Percentiles rank a stretch among this genome's conserved stretches.
phyloP scores from a whole-genome alignment of 208 protist species.

The Trypanosoma cruzi region DNA sequence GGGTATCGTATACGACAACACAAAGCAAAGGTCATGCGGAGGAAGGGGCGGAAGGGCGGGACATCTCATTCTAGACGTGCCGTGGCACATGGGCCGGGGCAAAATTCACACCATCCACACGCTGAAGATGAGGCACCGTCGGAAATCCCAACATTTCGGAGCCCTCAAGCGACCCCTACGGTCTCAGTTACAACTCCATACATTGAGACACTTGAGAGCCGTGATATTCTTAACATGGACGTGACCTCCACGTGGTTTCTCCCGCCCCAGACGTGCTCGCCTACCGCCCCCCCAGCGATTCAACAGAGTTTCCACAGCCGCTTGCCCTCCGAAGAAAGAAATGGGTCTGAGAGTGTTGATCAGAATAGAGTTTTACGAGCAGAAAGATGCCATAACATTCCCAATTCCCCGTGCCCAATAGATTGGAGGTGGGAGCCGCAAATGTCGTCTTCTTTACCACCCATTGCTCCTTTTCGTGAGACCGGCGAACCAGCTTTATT shows the following conservation, averaged over 20 bases:
- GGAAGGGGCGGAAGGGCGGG: neutral
- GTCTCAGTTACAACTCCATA: too few species aligned
- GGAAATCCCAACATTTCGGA: neutral
- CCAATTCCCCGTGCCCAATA: neutral
- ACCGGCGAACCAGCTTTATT: neutral
- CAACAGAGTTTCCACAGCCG: neutral
- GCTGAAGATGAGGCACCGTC: neutral
- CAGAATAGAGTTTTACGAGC: neutral
- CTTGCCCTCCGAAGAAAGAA: neutral
- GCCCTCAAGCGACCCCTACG: neutral
- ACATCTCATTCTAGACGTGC: neutral
- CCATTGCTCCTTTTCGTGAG: neutral
- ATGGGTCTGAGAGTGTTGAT: neutral
- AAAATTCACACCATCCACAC: neutral
- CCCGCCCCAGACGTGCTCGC: neutral
- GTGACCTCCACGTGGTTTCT: slow-evolving; percentile 27
- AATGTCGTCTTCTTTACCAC: neutral
- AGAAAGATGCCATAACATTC: neutral
- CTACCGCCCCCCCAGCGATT: neutral
- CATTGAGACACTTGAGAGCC: neutral
- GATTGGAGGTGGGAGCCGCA: neutral
- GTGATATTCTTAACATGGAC: slow-evolving; percentile 27
- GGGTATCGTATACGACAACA: slow-evolving; percentile 68
- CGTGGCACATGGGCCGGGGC: neutral
- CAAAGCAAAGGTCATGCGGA: slow-evolving; percentile 31